Evolutionary conservation across 352 stramenopile genomes (phyloP), one percentile per base, ranked within the genome.

Genomic region (Phytophthora sojae): DNA sequence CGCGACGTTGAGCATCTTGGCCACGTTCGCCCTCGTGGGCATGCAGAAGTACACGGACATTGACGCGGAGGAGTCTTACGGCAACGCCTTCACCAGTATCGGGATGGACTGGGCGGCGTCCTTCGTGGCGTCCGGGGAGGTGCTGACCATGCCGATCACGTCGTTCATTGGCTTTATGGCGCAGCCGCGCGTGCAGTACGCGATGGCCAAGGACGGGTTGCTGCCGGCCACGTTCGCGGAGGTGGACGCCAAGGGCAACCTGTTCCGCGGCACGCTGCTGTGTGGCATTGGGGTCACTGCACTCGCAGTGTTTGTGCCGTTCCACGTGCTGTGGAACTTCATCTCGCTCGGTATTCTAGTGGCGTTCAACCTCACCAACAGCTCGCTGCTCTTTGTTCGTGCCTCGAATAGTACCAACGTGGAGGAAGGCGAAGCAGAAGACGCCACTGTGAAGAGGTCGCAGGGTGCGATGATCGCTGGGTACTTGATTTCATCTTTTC

Each of bases 61-160:
- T 57, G 84, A 90, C 42, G 66, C 79, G 0, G 70, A 76, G 12
- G 85, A 94, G 61, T 89, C 82, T 6, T 96, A 87, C 58, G 88
- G 88, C 2, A 86, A 85, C 37, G 90, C 85, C 0, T 96, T 97
- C n/a, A 76, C 78, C n/a, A 79, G 81, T 59, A 60, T 83, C 0
- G 88, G 88, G 0, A 76, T 77, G 69, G 45, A 79, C 5, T 93
- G 91, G 90, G 87, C 89, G 0, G 88, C 89, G 26, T 88, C 96
- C 3, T 76, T 99, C 51, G 90, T 97, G 3, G 88, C 91, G 2
- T 88, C 87, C 3, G 97, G 97, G 23, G 97, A 99, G 73, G 83
- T 99, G 3, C 67, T 98, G 29, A 98, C 95, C 15, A 96, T 99
- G 77, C 97, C 97, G 0, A 91, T 99, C 42, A 97, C 97, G n/a